phyloP scores from a whole-genome alignment of 116 monocot species.

The Zostera marina region DNA sequence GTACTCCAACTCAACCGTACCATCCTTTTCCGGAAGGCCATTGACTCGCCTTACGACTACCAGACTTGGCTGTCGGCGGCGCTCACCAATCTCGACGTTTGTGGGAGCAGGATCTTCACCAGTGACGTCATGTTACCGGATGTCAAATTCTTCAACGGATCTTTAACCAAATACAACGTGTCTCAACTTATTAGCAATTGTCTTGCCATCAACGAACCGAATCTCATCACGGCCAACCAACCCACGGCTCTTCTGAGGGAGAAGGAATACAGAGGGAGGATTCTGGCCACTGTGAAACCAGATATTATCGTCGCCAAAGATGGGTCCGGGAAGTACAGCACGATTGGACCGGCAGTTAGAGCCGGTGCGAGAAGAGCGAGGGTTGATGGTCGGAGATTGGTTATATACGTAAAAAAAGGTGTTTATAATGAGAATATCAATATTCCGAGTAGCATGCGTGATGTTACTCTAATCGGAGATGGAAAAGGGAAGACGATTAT shows the following conservation, averaged over 20 bases:
- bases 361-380: conserved; percentile 15
- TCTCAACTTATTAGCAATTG: conserved; percentile 73
- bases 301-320: conserved; percentile 23
- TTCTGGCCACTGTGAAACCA: conserved; percentile 6
- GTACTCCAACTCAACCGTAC: conserved; percentile 69
- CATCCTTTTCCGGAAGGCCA: conserved; percentile 7
- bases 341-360: conserved; percentile 27
- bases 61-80: conserved; percentile 84
- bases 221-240: background rate
- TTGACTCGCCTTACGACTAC: conserved; percentile 20
- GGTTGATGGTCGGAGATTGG: conserved; percentile 15
- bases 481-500: conserved; percentile 65
- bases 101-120: conserved; percentile 32
- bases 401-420: conserved; percentile 53
- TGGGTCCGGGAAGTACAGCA: conserved; percentile 18
- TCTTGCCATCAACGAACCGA: conserved; percentile 46
- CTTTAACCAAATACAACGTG: conserved; percentile 22
- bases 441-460: conserved; percentile 26
- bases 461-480: conserved; percentile 47
- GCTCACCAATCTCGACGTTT: conserved; percentile 56
- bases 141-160: too few relatives aligned
- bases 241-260: background rate
- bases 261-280: conserved; percentile 7
- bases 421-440: conserved; percentile 47
- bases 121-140: conserved; percentile 20